Percentiles rank a stretch among this genome's conserved stretches.
Conservation (phyloP, 164 flowering plant species). For the Chimonanthus salicifolius region DNA sequence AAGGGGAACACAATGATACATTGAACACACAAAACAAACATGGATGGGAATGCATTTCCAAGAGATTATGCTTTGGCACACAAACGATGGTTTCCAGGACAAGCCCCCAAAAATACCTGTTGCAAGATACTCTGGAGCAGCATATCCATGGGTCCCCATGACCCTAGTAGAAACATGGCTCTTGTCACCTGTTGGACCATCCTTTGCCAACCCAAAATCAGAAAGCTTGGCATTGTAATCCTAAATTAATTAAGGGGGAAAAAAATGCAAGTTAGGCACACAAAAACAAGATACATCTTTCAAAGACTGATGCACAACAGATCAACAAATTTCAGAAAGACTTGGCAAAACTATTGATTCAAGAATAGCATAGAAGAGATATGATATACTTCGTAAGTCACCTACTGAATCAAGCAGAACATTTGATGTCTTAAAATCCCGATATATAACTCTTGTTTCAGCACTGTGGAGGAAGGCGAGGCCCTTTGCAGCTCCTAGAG, state of each 20-base stretch:
- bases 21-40: neutral
- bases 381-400: neutral
- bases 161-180: constrained; percentile 84
- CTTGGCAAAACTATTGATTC: neutral
- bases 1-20: neutral
- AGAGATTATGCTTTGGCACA: neutral
- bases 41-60: neutral
- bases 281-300: neutral
- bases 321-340: neutral
- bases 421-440: constrained; percentile 33
- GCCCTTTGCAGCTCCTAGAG: constrained; percentile 37
- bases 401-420: constrained; percentile 34
- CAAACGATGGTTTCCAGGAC: neutral
- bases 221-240: constrained; percentile 78
- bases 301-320: neutral
- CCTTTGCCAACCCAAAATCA: constrained; percentile 92
- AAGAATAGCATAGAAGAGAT: neutral
- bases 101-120: constrained; percentile 46
- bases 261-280: neutral
- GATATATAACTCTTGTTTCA: constrained; percentile 28
- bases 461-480: constrained; percentile 40
- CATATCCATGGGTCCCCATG: constrained; percentile 91
- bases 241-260: constrained; percentile 22
- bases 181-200: constrained; percentile 83
- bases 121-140: constrained; percentile 90